Evolutionary conservation across 1,284 basidiomycete genomes (phyloP).

Genomic region (Irpex sp.): DNA sequence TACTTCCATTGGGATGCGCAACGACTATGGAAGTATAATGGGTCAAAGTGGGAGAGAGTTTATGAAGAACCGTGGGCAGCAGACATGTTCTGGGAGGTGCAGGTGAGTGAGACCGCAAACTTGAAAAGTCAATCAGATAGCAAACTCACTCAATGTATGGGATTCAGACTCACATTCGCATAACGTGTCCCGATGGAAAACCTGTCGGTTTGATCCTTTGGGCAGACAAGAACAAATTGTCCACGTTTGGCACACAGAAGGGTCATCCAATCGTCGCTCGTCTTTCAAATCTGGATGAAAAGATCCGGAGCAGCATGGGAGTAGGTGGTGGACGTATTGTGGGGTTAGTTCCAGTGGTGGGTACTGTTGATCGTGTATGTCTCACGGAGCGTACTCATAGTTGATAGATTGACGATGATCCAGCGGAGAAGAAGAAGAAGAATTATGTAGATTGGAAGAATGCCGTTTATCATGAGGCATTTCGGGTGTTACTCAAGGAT

Average conservation of each 20-base stretch:
- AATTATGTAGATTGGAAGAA: neutral
- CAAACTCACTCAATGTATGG: too few species aligned
- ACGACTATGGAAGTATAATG: constrained; percentile 20
- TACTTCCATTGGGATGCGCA: constrained; percentile 27
- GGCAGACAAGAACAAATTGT: constrained; percentile 41
- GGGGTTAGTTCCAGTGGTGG: constrained; percentile 40
- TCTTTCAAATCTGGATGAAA: constrained; percentile 31
- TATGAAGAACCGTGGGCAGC: constrained; percentile 29
- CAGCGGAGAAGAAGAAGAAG: neutral
- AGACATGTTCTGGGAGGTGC: constrained; percentile 20
- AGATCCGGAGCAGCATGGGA: constrained; percentile 33
- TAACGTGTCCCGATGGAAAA: constrained; percentile 10
- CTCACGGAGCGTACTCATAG: neutral
- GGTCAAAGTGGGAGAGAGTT: constrained; percentile 18
- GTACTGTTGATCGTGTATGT: neutral
- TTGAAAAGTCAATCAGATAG: too few species aligned
- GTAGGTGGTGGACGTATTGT: constrained; percentile 35
- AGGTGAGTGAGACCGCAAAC: constrained; percentile 12
- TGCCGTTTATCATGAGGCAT: neutral
- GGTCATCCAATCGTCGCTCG: constrained; percentile 38
- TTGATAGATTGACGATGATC: constrained; percentile 1
- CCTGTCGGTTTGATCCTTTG: constrained; percentile 31
- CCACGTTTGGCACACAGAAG: constrained; percentile 36
- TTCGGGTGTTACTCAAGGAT: neutral
- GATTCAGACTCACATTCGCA: too few species aligned